Evolutionary conservation across 176 grass and related monocot species (phyloP), one percentile per base, ranked within the genome.

Genomic region (Zoysia pacifica): DNA sequence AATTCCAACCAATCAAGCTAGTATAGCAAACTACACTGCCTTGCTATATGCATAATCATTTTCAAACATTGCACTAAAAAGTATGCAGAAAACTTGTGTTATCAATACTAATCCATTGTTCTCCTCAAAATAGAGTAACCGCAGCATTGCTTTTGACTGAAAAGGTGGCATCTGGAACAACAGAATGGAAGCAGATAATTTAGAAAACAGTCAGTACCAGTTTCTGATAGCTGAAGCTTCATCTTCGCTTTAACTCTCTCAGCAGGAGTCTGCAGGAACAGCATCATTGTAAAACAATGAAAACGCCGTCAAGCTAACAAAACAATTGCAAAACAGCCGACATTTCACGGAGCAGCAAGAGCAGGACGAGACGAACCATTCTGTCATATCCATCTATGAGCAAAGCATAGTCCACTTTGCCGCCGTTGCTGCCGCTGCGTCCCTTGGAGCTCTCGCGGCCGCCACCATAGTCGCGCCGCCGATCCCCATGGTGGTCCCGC

Each of bases 211-310:
- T 4, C 50, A 69, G 15, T 83, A 94, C 95, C 88, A 73, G 92
- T 94, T 81, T 93, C 90, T 72, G 92, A 93, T 65, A 98, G 90
- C 75, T 98, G 95, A 82, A 93, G 86, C 74, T 97, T 97, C 92
- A 91, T 94, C 84, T 98, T 98, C 73, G 90, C 95, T 87, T 98
- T 98, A 18, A 98, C 95, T 66, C 70, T 89, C 75, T 98, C 95
- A 69, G 92, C 85, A 62, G 95, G 90, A 11, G 90, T 94, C 95
- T 98, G 90, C 74, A 76, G 76, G 70, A 78, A 75, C 74, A 93
- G 15, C 36, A 72, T 72, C 71, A 81, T 13, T 48, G 41, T 2
- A 7, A 59, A 70, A 74, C 13, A 65, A 11, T 16, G 28, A 5
- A 50, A 80, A 68, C 44, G 58, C 7, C 39, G 16, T 1, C 20